These are phyloP conservation scores for Rhododendron ovatum DNA, from an alignment of 148 eudicot species.

Conservation along the genomic window DNA sequence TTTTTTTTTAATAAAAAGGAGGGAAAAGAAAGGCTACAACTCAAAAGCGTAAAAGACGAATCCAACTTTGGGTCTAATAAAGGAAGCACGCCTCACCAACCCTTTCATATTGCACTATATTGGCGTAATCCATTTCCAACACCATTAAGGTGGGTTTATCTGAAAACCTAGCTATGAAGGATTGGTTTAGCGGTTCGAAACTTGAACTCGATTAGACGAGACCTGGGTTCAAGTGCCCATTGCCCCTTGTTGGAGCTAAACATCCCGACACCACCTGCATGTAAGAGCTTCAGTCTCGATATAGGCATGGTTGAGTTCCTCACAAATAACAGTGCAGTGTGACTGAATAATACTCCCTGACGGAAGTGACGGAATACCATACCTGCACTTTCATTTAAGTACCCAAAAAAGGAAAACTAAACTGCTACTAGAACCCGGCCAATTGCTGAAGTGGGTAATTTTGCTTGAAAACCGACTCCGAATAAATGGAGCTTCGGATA, in stretches of 20 bases:
- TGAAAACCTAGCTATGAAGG: neutral
- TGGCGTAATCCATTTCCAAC: neutral
- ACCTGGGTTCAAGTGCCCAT: neutral
- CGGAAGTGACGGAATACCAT: neutral
- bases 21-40: neutral
- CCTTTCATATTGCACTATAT: neutral
- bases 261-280: neutral
- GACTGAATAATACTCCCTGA: too few relatives aligned
- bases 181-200: neutral
- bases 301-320: neutral
- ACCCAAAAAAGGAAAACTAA: neutral
- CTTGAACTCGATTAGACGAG: neutral
- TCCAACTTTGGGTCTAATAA: neutral
- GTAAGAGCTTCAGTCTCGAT: neutral
- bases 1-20: neutral
- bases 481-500: neutral
- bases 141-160: neutral
- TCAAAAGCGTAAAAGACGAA: neutral
- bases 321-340: neutral
- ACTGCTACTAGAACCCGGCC: too few relatives aligned
- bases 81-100: neutral
- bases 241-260: neutral
- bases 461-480: neutral
- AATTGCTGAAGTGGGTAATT: neutral
- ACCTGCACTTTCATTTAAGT: neutral